Base-by-base conservation (phyloP, 2,329 filamentous ascomycete genomes). In the Fusarium brevicatenulatum region DNA sequence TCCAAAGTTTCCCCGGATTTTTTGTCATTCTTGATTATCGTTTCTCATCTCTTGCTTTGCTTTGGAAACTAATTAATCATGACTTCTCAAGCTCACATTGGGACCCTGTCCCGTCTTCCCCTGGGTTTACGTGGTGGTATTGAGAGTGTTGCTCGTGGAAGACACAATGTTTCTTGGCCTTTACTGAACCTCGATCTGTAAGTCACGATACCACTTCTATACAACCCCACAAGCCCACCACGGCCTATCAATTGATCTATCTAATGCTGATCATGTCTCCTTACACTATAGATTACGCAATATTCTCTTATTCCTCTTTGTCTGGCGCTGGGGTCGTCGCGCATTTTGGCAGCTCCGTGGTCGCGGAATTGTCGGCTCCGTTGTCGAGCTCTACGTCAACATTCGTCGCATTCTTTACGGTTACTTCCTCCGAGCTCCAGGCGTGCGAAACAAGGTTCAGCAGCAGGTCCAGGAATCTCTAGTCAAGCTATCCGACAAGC, bases 271-370 rank as follows among this genome's bases (percentile, higher is more conserved):
- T 46, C 3, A 34, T 25, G 19, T 23, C 21, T 52, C 7, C 18
- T 7, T 36, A 12, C 15, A 11, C 15, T 52, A 2, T n/a, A 95
- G 94, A 68, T 79, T 97, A 70, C 93, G 94, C 61, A 97, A 98
- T 81, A 86, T 98, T 67, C 86, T 98, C 77, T 97, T 98, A 82
- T 87, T 95, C 79, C 89, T 97, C 76, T 98, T 98, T 84, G 81
- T 98, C 68, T 85, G 97, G 53, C 92, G 95, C 80, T 93, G 95
- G 87, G 89, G 92, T 37, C 93, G 94, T 74, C 93, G 92, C 78
- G 88, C 90, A 34, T 92, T 94, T 81, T 92, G 94, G 85, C 93
- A 96, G 80, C 88, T 98, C 75, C 94, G 93, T 79, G 96, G 96
- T 75, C 94, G 96, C 80, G 96, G 96, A 74, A 82, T 96, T 77